Evolutionary conservation across 257 asterid species (phyloP), one percentile per base, ranked within the genome.

Genomic region (Fraxinus excelsior): DNA sequence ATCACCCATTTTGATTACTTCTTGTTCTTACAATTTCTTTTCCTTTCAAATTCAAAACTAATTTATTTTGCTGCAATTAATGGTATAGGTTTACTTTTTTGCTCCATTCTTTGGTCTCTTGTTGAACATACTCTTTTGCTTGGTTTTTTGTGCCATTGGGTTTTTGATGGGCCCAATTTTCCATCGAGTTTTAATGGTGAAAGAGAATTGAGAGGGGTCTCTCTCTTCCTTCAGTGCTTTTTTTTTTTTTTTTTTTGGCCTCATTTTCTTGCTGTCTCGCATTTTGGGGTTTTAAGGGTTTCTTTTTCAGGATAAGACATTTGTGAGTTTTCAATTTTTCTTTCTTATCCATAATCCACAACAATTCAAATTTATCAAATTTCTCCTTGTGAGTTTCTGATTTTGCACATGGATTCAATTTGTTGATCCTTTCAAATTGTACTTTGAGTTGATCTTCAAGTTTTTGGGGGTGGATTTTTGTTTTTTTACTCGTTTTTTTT

Each of bases 181-280:
- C n/a, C n/a, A n/a, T n/a, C n/a, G n/a, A n/a, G n/a, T n/a, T n/a
- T n/a, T n/a, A n/a, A n/a, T n/a, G n/a, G n/a, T n/a, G n/a, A n/a
- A n/a, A n/a, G n/a, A 76, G 81, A 77, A 4, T 26, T 58, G 82
- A 78, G 29, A 31, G 46, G 66, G 81, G 74, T n/a, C n/a, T 81
- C 85, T 82, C 74, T 70, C 78, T 64, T 49, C 75, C 74, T 37
- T 75, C 76, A 46, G 68, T 70, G 77, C 81, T 68, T 84, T 81
- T 29, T 26, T 26, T 26, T 26, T 26, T 26, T 26, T n/a, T n/a
- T n/a, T n/a, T n/a, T n/a, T 84, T 77, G 62, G 79, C 83, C 79
- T 86, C 85, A 77, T 77, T 85, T 82, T 83, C 89, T 74, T n/a
- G n/a, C n/a, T 87, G 90, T 86, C 87, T 79, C 80, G 85, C 93